Base-by-base conservation (phyloP, 352 stramenopile genomes). In the Globisporangium cederbergense region DNA sequence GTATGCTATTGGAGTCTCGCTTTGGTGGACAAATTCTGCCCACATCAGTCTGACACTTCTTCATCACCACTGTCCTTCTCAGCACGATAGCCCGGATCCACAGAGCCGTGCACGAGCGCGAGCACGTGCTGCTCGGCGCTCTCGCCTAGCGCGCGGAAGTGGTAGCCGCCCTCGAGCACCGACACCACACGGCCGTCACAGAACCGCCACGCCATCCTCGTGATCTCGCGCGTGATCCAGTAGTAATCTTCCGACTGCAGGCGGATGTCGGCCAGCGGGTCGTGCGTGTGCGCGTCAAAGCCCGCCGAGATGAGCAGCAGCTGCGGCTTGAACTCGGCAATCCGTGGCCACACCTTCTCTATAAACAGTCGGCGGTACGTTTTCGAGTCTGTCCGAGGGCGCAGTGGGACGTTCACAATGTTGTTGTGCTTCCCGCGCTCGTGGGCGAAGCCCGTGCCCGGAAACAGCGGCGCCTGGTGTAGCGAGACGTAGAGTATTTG, bases 221-320 rank as follows among this genome's bases (percentile, higher is more conserved):
- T 72, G 54, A 89, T 60, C 30, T 82, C 58, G 14, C 59, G 57
- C 42, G 57, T 68, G 18, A 64, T 52, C 54, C 55, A 68, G 28
- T 64, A 64, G 45, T 64, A 68, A 14, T 68, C 62, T 20, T 63
- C 56, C 83, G 2, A 97, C 60, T 16, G 73, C 38, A 60, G 88
- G 89, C 40, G 64, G 14, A 78, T 87, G 50, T 91, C 81, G 16
- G 89, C 88, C 25, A 98, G 73, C 9, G 90, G 91, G 73, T 98
- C 93, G 65, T 97, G 95, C 50, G 88, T 74, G 66, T 98, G 95
- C 5, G 91, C 95, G 77, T 98, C 96, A 72, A 99, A 99, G 10
- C 96, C 96, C 43, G 96, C 94, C 22, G 88, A 98, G 55, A 99
- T 76, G 55, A 99, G 87, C 46, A 99, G 90, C 10, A 98, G 72